Percentiles rank a stretch among this genome's conserved stretches.
phyloP scores from a whole-genome alignment of 169 alveolate species.

The Cryptosporidium bovis region DNA sequence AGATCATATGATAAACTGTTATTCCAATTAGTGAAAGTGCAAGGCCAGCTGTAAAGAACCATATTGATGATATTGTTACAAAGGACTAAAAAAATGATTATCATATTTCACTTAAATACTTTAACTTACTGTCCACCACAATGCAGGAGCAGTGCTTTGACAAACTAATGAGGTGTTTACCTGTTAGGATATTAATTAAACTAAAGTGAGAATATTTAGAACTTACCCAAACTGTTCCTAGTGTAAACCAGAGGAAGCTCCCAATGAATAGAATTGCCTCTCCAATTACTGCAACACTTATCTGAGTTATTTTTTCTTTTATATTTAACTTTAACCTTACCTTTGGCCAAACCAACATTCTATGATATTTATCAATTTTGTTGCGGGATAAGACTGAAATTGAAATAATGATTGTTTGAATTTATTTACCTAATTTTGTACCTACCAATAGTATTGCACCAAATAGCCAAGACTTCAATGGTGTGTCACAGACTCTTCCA shows the following conservation, averaged over 20 bases:
- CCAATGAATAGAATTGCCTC: slow-evolving; percentile 34
- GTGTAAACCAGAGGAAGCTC: slow-evolving; percentile 71
- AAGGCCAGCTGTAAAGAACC: slow-evolving; percentile 70
- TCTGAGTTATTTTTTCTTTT: neutral
- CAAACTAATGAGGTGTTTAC: slow-evolving; percentile 67
- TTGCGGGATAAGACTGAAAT: slow-evolving; percentile 60
- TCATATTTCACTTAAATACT: neutral
- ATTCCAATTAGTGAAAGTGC: slow-evolving; percentile 72
- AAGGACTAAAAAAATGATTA: slow-evolving; percentile 19
- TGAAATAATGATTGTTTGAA: neutral
- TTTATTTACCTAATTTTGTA: neutral
- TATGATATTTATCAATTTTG: slow-evolving; percentile 15
- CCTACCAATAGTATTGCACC: slow-evolving; percentile 72
- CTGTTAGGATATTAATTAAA: neutral
- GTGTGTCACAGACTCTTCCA: slow-evolving; percentile 69
- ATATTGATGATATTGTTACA: slow-evolving; percentile 62
- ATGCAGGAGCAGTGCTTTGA: slow-evolving; percentile 70
- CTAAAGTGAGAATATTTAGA: neutral
- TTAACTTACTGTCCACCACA: slow-evolving; percentile 75
- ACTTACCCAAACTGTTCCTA: slow-evolving; percentile 75
- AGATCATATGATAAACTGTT: slow-evolving; percentile 67
- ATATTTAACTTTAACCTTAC: slow-evolving; percentile 11
- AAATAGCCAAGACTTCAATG: slow-evolving; percentile 59
- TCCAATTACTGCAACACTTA: slow-evolving; percentile 50
- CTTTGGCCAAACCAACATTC: slow-evolving; percentile 56